phyloP scores from a whole-genome alignment of 1,139 yeast genomes.

The Fermentozyma sake region DNA sequence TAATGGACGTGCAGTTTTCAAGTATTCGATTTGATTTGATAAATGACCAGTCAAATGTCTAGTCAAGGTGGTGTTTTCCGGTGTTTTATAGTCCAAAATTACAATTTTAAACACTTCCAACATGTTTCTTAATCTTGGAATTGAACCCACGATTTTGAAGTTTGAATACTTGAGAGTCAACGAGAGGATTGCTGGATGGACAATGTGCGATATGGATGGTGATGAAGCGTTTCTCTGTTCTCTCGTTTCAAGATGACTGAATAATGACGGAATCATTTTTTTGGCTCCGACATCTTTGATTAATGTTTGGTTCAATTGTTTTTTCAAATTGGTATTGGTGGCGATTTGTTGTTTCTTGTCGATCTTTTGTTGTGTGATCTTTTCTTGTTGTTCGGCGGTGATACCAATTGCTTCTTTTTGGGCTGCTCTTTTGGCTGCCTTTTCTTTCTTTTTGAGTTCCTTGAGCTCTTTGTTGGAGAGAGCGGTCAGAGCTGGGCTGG shows the following conservation, averaged over 20 bases:
- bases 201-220: constrained; percentile 59
- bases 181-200: constrained; percentile 82
- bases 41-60: constrained; percentile 86
- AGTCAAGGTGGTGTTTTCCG: constrained; percentile 77
- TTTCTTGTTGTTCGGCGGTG: constrained; percentile 38
- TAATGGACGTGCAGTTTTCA: constrained; percentile 88
- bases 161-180: constrained; percentile 79
- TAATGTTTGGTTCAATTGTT: constrained; percentile 51
- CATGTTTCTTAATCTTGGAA: constrained; percentile 81
- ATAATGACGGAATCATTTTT: constrained; percentile 57
- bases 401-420: constrained; percentile 54
- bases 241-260: constrained; percentile 83
- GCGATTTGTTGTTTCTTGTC: constrained; percentile 32
- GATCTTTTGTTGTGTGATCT: constrained; percentile 37
- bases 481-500: too few relatives aligned
- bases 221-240: constrained; percentile 72
- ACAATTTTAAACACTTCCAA: constrained; percentile 79
- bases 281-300: constrained; percentile 35
- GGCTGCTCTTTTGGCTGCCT: constrained; percentile 82
- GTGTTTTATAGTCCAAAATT: constrained; percentile 77
- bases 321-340: constrained; percentile 49
- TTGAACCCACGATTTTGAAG: constrained; percentile 86
- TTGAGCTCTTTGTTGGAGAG: constrained; percentile 80
- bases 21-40: constrained; percentile 90
- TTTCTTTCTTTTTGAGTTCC: constrained; percentile 82